Evolutionary conservation across 2,329 filamentous ascomycete species (phyloP).

Genomic region (Exophiala dermatitidis): DNA sequence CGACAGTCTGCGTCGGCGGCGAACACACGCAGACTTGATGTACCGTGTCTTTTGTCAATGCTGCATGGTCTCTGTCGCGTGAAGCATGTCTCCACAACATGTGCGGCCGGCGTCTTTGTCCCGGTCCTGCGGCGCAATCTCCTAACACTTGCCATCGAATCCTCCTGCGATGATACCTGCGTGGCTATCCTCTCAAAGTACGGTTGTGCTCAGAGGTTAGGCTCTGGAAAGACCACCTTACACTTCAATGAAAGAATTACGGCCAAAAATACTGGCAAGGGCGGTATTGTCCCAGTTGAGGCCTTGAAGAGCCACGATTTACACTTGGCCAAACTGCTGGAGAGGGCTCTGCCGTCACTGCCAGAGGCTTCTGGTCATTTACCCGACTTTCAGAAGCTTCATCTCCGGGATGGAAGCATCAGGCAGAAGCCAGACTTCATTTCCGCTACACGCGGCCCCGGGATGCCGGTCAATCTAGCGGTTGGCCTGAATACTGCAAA

Average conservation of each 20-base stretch:
- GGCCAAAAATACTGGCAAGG: slow-evolving; percentile 65
- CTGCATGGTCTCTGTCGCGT: slow-evolving; percentile 5
- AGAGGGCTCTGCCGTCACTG: slow-evolving; percentile 54
- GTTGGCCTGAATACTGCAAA: slow-evolving; percentile 79
- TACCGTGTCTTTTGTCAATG: slow-evolving; percentile 3
- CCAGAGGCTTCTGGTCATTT: slow-evolving; percentile 32
- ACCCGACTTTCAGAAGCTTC: slow-evolving; percentile 3
- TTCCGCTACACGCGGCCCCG: slow-evolving; percentile 82
- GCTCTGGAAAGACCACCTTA: slow-evolving; percentile 45
- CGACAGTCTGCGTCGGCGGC: not conserved
- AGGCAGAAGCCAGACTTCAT: slow-evolving; percentile 67
- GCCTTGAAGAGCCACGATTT: slow-evolving; percentile 69
- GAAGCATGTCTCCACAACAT: slow-evolving; percentile 3
- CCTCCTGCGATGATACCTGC: slow-evolving; percentile 75
- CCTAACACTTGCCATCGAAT: slow-evolving; percentile 43
- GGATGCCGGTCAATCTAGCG: slow-evolving; percentile 72
- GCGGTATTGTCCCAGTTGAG: slow-evolving; percentile 71
- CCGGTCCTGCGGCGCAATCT: slow-evolving; percentile 24
- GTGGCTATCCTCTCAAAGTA: slow-evolving; percentile 69
- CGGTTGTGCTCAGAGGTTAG: slow-evolving; percentile 2
- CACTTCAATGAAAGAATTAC: slow-evolving; percentile 77
- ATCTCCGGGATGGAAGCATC: slow-evolving; percentile 24
- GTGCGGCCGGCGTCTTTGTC: not conserved
- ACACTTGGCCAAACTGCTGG: slow-evolving; percentile 61
- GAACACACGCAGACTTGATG: not conserved